Evolutionary conservation across 1,284 basidiomycete genomes (phyloP).

Genomic region (Schizopora paradoxa): DNA sequence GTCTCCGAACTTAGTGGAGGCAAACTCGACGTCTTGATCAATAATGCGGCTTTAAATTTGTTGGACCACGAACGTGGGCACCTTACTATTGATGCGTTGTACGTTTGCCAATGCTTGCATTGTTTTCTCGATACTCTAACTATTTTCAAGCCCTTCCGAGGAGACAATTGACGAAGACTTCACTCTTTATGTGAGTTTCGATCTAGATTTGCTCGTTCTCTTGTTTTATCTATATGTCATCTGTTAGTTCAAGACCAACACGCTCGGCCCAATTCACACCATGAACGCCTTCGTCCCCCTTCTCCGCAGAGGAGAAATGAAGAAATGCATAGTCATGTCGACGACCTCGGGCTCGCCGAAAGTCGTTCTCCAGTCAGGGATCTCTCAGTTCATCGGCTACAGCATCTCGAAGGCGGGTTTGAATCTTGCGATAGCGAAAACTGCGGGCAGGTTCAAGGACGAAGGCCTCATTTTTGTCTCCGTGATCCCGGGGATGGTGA

Average conservation of each 20-base stretch:
- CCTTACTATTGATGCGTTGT: constrained; percentile 21
- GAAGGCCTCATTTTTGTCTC: constrained; percentile 22
- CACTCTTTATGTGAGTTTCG: constrained; percentile 19
- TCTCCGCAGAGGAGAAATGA: constrained; percentile 20
- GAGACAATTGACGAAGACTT: constrained; percentile 25
- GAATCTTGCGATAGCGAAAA: constrained; percentile 23
- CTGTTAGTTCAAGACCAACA: constrained; percentile 21
- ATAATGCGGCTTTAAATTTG: constrained; percentile 28
- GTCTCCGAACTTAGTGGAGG: constrained; percentile 26
- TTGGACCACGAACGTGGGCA: constrained; percentile 7
- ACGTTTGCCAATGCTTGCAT: constrained; percentile 3
- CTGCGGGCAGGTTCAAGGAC: constrained; percentile 17
- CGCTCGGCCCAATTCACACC: constrained; percentile 21
- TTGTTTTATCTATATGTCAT: not conserved
- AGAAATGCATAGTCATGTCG: constrained; percentile 22
- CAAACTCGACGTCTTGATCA: constrained; percentile 30
- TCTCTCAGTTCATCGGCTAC: constrained; percentile 13
- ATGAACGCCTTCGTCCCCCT: constrained; percentile 25
- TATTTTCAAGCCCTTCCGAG: constrained; percentile 6
- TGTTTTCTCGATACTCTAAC: not conserved
- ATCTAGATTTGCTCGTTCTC: not conserved
- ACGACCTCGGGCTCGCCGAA: constrained; percentile 20
- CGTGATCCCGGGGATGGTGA: constrained; percentile 23
- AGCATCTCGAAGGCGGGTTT: constrained; percentile 22
- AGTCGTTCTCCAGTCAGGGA: constrained; percentile 10